These are phyloP conservation scores for Diaporthe humulicola DNA, from an alignment of 2,329 filamentous ascomycete species.

Conservation along the genomic window DNA sequence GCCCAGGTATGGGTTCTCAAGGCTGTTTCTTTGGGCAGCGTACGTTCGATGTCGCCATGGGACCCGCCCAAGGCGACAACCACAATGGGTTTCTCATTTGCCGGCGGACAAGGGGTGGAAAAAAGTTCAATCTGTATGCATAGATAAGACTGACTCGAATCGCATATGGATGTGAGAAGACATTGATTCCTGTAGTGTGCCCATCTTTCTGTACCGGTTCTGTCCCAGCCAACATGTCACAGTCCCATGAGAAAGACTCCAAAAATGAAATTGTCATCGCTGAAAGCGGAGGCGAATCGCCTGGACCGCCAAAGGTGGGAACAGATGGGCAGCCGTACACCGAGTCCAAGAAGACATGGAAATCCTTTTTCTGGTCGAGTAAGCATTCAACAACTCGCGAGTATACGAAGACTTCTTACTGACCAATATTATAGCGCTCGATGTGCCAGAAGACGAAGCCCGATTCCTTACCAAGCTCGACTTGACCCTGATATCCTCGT, in stretches of 20 bases:
- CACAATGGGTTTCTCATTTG: background rate
- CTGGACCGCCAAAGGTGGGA: background rate
- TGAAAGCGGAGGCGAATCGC: background rate
- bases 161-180: background rate
- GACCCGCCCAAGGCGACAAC: slow-evolving; percentile 20
- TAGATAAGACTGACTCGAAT: background rate
- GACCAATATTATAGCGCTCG: background rate
- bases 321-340: background rate
- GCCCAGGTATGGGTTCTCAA: background rate
- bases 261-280: background rate
- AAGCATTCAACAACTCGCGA: background rate
- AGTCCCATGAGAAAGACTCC: background rate
- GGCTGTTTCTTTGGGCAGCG: background rate
- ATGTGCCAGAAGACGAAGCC: slow-evolving; percentile 7
- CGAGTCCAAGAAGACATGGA: slow-evolving; percentile 1
- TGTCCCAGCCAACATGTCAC: background rate
- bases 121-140: background rate
- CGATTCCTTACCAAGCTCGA: slow-evolving; percentile 20
- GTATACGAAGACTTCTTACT: background rate
- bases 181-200: background rate
- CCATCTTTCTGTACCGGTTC: background rate
- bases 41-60: slow-evolving; percentile 9
- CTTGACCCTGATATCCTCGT: background rate
- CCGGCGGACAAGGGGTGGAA: background rate
- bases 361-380: slow-evolving; percentile 1